phyloP scores from a whole-genome alignment of 257 asterid species.

The Solanum neorickii region DNA sequence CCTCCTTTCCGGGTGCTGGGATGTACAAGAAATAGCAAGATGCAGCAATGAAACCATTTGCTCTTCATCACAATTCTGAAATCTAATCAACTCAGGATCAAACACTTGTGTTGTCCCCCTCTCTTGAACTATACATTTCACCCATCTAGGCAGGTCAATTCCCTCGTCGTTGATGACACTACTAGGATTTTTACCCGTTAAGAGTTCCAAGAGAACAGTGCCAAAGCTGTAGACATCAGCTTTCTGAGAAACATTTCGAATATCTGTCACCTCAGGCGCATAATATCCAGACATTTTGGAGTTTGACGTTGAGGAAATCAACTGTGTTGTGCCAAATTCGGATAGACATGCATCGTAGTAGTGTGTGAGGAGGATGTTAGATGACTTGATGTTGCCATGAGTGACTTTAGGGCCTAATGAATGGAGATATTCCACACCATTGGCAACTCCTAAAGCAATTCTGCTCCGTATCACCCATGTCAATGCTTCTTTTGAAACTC shows the following conservation, averaged over 20 bases:
- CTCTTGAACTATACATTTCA: slow-evolving; percentile 17
- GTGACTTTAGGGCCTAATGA: slow-evolving; percentile 13
- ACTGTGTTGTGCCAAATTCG: slow-evolving; percentile 33
- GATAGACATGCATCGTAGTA: slow-evolving; percentile 22
- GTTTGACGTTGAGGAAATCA: slow-evolving; percentile 13
- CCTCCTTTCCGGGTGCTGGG: slow-evolving; percentile 17
- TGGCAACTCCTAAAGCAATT: slow-evolving; percentile 30
- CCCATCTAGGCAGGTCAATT: slow-evolving; percentile 37
- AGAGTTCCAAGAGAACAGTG: slow-evolving; percentile 31
- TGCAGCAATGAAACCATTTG: slow-evolving; percentile 25
- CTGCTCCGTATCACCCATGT: slow-evolving; percentile 28
- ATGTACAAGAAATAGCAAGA: slow-evolving; percentile 40
- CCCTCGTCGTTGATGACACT: slow-evolving; percentile 22
- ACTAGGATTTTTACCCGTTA: slow-evolving; percentile 31
- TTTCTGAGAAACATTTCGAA: slow-evolving; percentile 23
- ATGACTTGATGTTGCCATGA: slow-evolving; percentile 61
- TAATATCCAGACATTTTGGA: slow-evolving; percentile 21
- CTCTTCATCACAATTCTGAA: slow-evolving; percentile 14
- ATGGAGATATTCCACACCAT: slow-evolving; percentile 40
- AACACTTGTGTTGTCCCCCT: slow-evolving; percentile 25
- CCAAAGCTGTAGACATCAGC: slow-evolving; percentile 49
- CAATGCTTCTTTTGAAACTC: background rate
- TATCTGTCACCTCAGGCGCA: slow-evolving; percentile 42
- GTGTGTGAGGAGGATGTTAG: slow-evolving; percentile 39
- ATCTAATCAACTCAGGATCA: slow-evolving; percentile 21